These are phyloP conservation scores for Plasmodium malariae DNA, from an alignment of 169 alveolate species.

Conservation along the genomic window DNA sequence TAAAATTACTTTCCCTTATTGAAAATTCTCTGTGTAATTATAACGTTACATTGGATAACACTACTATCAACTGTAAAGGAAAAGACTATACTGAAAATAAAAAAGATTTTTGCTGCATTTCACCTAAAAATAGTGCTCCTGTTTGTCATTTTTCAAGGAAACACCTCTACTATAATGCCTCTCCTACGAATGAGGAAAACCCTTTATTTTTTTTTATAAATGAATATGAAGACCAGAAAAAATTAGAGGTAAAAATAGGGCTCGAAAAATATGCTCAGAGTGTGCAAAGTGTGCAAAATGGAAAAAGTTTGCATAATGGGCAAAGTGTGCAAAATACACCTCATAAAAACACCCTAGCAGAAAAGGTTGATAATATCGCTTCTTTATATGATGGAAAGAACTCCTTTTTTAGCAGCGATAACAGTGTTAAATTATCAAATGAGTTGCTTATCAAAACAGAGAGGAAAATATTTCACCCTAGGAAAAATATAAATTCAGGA, in stretches of 20 bases:
- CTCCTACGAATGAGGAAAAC: not conserved
- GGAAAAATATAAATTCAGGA: not conserved
- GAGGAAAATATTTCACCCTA: not conserved
- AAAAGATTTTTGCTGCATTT: not conserved
- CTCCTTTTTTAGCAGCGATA: not conserved
- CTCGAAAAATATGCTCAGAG: not conserved
- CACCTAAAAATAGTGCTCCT: not conserved
- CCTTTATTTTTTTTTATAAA: slow-evolving; percentile 13
- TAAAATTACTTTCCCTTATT: slow-evolving; percentile 40
- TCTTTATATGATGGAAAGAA: not conserved
- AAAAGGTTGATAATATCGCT: not conserved
- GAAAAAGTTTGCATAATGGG: no score
- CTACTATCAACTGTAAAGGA: not conserved
- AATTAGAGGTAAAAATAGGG: not conserved
- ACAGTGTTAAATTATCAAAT: not conserved
- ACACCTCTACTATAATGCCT: not conserved
- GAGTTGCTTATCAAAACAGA: not conserved
- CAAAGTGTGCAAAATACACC: not conserved
- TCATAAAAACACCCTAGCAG: not conserved
- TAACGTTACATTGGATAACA: slow-evolving; percentile 1
- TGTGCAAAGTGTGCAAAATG: no score
- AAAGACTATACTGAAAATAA: not conserved
- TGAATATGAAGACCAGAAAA: not conserved
- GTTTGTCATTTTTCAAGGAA: not conserved
- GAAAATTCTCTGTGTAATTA: slow-evolving; percentile 46